These are phyloP conservation scores for Colletotrichum lindemuthianum DNA, from an alignment of 2,329 filamentous ascomycete genomes.

Conservation along the genomic window DNA sequence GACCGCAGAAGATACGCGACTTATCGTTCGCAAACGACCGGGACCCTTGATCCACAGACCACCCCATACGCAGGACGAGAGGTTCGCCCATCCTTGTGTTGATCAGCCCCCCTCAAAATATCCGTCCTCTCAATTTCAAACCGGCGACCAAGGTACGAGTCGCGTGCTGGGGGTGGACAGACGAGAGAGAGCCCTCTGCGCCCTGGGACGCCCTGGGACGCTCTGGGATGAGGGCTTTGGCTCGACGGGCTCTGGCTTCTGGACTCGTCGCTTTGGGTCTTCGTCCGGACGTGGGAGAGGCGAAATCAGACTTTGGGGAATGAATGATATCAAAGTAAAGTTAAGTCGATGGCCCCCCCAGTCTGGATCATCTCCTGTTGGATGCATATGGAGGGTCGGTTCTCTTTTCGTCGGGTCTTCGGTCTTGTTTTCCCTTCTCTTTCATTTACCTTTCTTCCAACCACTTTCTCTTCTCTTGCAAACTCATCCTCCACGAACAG, in stretches of 20 bases:
- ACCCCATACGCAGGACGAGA: conserved; percentile 31
- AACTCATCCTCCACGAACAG: background rate
- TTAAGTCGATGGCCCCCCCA: conserved; percentile 29
- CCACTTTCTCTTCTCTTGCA: conserved; percentile 1
- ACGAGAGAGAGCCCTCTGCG: conserved; percentile 18
- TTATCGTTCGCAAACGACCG: conserved; percentile 29
- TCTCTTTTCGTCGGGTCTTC: conserved; percentile 25
- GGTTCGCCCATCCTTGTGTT: conserved; percentile 45
- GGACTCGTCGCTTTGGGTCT: background rate
- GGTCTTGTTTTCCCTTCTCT: conserved; percentile 6
- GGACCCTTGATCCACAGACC: conserved; percentile 39
- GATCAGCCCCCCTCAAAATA: conserved; percentile 57
- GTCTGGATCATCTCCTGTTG: conserved; percentile 21
- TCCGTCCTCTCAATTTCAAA: conserved; percentile 65
- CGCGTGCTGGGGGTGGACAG: conserved; percentile 33
- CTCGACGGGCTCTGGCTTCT: background rate
- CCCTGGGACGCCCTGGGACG: conserved; percentile 1
- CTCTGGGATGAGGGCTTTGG: too few species aligned
- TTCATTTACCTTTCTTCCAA: conserved; percentile 13
- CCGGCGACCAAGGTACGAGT: conserved; percentile 41
- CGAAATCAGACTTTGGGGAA: conserved; percentile 19
- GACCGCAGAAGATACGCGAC: conserved; percentile 33
- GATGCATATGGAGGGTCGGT: conserved; percentile 16
- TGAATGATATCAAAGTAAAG: conserved; percentile 33
- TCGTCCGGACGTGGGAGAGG: conserved; percentile 22